A percentile compares a stretch with the other conserved stretches of the same genome.
Evolutionary conservation across 75 land plant genomes (phyloP).

Genomic region (Cryptomeria japonica): DNA sequence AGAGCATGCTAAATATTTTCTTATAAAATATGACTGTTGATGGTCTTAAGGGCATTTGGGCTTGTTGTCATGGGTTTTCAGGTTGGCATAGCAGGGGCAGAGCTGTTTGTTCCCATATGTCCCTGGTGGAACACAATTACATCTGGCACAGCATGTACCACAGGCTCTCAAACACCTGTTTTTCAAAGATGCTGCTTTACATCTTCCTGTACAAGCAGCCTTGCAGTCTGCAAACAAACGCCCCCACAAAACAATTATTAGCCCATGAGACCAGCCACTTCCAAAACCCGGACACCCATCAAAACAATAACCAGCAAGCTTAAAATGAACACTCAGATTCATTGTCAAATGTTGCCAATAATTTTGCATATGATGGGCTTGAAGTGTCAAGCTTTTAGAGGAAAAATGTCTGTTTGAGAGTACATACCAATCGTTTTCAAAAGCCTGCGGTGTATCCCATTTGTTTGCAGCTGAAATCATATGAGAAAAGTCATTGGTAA

Average conservation of each 20-base stretch:
- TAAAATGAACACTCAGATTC: not conserved
- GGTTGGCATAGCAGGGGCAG: conserved; percentile 53
- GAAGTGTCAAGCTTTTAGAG: too few species aligned
- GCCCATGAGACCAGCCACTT: not conserved
- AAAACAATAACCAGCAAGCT: not conserved
- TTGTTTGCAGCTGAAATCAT: not conserved
- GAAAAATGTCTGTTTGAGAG: too few species aligned
- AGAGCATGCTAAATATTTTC: not conserved
- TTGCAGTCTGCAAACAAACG: conserved; percentile 31
- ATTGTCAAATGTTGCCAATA: too few species aligned
- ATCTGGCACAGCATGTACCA: conserved; percentile 46
- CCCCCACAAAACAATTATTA: not conserved
- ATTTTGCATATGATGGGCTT: too few species aligned
- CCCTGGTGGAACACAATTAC: conserved; percentile 76
- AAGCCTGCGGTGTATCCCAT: not conserved
- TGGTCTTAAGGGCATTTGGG: conserved; percentile 31
- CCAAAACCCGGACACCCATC: not conserved
- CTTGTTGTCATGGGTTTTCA: conserved; percentile 33
- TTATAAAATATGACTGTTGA: too few species aligned
- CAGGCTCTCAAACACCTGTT: conserved; percentile 41
- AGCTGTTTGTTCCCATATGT: conserved; percentile 51
- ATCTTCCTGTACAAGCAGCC: conserved; percentile 26
- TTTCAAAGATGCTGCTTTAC: conserved; percentile 32
- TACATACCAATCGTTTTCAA: not conserved
- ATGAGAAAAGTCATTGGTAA: not conserved